Evolutionary conservation across 139 green algal species (phyloP).

Genomic region (Mesotaenium endlicherianum): DNA sequence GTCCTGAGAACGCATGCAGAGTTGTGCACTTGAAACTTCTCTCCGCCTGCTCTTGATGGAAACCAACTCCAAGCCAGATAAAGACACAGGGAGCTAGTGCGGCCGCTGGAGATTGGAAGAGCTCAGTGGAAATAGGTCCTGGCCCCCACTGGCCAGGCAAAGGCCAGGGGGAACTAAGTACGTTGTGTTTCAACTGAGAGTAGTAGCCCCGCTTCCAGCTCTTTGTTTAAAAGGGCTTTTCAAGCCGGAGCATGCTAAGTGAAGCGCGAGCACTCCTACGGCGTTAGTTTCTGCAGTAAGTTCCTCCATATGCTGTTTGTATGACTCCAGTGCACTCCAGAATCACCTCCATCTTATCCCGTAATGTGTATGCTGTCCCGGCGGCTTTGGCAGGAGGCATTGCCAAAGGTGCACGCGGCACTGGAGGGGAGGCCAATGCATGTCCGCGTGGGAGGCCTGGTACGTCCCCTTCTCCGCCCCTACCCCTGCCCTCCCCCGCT

Average conservation of each 20-base stretch:
- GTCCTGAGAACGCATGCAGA: too few relatives aligned
- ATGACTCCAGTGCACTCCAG: neutral
- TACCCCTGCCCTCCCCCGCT: neutral
- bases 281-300: neutral
- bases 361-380: neutral
- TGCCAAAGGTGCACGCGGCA: slow-evolving; percentile 15
- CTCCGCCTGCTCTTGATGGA: too few relatives aligned
- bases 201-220: too few relatives aligned
- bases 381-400: neutral
- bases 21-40: too few relatives aligned
- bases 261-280: neutral
- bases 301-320: neutral
- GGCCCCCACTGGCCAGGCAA: too few relatives aligned
- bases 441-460: slow-evolving; percentile 15
- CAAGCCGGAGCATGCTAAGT: neutral
- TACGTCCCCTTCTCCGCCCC: neutral
- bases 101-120: too few relatives aligned
- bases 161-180: too few relatives aligned
- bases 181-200: too few relatives aligned
- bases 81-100: too few relatives aligned
- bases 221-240: neutral
- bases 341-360: neutral
- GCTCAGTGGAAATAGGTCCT: too few relatives aligned
- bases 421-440: slow-evolving; percentile 1
- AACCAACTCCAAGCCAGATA: too few relatives aligned